Percentiles rank a stretch among this genome's conserved stretches.
These are phyloP conservation scores for Rosa persica DNA, from an alignment of 306 rosid species.

Conservation along the genomic window DNA sequence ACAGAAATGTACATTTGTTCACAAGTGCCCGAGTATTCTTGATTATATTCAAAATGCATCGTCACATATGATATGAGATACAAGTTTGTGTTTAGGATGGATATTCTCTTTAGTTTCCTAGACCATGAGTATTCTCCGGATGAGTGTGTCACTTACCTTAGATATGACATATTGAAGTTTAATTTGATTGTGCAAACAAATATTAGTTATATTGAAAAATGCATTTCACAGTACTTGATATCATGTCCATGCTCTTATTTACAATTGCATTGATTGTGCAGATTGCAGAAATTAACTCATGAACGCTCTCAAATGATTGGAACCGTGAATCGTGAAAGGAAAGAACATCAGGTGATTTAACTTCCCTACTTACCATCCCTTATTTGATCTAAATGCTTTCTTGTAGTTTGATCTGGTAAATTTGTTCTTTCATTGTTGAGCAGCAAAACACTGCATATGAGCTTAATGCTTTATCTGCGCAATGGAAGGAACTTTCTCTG, in stretches of 20 bases:
- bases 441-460: conserved; percentile 93
- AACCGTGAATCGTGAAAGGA: conserved; percentile 88
- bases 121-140: neutral
- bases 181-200: neutral
- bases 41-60: conserved; percentile 1
- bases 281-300: conserved; percentile 87
- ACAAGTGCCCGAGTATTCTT: neutral
- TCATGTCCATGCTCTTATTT: conserved; percentile 23
- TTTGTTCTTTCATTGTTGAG: conserved; percentile 13
- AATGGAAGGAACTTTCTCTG: conserved; percentile 89
- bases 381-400: conserved; percentile 17
- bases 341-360: conserved; percentile 81
- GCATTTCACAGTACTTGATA: conserved; percentile 7
- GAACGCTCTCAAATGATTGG: conserved; percentile 75
- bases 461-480: conserved; percentile 82
- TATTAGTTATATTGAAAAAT: neutral
- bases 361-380: conserved; percentile 13
- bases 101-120: neutral
- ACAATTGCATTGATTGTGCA: conserved; percentile 38
- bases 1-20: neutral
- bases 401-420: conserved; percentile 18
- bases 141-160: neutral
- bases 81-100: neutral
- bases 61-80: neutral
- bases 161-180: neutral